A percentile compares a stretch with the other conserved stretches of the same genome.
These are phyloP conservation scores for Mycosphaerella sp. DNA, from an alignment of 2,329 filamentous ascomycete species.

Conservation along the genomic window DNA sequence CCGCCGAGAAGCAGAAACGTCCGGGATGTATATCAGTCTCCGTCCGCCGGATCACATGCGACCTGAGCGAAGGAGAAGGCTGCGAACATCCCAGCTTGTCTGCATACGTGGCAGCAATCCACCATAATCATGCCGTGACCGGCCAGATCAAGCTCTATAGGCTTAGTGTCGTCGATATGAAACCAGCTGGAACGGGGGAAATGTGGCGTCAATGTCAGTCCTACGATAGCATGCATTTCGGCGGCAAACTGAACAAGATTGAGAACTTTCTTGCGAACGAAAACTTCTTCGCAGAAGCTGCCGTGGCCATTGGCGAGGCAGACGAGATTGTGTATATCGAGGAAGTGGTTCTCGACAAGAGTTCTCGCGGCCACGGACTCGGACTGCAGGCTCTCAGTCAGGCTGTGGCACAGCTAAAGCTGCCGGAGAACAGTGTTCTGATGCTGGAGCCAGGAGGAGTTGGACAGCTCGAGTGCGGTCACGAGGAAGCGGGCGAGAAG, in stretches of 20 bases:
- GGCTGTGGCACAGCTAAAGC: constrained; percentile 2
- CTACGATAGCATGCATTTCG: constrained; percentile 11
- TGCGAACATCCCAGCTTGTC: not conserved
- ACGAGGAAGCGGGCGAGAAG: constrained; percentile 14
- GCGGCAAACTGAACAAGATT: constrained; percentile 16
- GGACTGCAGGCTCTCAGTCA: constrained; percentile 12
- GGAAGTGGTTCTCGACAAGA: not conserved
- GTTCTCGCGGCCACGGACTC: constrained; percentile 6
- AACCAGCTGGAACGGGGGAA: not conserved
- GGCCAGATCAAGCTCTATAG: constrained; percentile 11
- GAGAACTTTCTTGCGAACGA: constrained; percentile 23
- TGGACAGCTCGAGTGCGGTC: not conserved
- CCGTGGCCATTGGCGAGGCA: constrained; percentile 6
- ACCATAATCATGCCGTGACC: not conserved
- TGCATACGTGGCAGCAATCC: not conserved
- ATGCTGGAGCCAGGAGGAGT: constrained; percentile 18
- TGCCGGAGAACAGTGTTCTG: constrained; percentile 9
- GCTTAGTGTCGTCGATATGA: constrained; percentile 8
- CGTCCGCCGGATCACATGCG: too few relatives aligned
- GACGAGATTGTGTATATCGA: constrained; percentile 10
- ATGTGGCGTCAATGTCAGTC: constrained; percentile 14
- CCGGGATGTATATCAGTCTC: too few relatives aligned
- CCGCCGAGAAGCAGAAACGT: too few relatives aligned
- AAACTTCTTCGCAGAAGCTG: constrained; percentile 4
- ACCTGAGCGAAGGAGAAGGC: too few relatives aligned